Evolutionary conservation across 306 rosid genomes (phyloP), one percentile per base, ranked within the genome.

Genomic region (Quercus robur): DNA sequence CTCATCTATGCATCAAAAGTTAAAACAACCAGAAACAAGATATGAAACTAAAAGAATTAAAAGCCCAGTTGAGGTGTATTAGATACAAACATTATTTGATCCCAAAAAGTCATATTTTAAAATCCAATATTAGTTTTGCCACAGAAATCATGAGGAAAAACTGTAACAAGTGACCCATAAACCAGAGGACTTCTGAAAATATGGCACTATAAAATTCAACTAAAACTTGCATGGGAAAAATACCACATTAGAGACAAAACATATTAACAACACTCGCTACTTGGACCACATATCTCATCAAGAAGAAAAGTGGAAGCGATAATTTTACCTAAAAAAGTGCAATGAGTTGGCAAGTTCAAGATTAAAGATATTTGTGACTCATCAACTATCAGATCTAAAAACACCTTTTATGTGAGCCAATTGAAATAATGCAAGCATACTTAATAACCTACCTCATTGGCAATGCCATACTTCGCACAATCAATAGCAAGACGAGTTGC

Each of bases 401-500:
- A 51, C 35, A 18, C 23, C 55, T 77, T 75, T 18, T 52, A 35
- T 35, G 30, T 54, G 67, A 54, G 31, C 33, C 54, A 38, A 64
- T 72, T 56, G 64, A n/a, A 70, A 46, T 17, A 81, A 28, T 71
- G 30, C 13, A 76, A 81, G 49, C 44, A 28, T 75, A 58, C 46
- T 30, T 62, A 23, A 69, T 41, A 71, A 70, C 90, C 64, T 75
- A 96, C 99, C 99, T 96, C 99, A 73, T 88, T 93, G 49, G 98
- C 96, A 87, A 96, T 96, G 78, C 99, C 98, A 81, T 96, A 93
- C 84, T 94, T 93, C 18, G 99, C 99, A 91, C 99, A 96, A 72
- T 96, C 98, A 82, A 96, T 93, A 62, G 99, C 99, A 80, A 92
- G 95, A 81, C 99, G 98, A 51, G 99, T 96, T n/a, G 99, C 99